Evolutionary conservation across 495 filamentous ascomycete species (phyloP).

Genomic region (Glarea lozoyensis): DNA sequence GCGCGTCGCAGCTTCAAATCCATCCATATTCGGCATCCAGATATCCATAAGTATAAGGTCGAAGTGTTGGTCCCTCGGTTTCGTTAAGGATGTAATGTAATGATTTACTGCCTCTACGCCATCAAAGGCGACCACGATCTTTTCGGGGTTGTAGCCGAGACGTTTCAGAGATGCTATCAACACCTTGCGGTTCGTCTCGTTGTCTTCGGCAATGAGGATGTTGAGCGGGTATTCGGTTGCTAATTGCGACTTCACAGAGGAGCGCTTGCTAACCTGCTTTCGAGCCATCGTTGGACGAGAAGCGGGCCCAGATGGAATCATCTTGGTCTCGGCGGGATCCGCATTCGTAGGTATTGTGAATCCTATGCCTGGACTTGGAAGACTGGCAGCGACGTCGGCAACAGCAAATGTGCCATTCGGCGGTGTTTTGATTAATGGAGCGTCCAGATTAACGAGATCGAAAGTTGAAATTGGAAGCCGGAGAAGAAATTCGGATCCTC

Average conservation of each 20-base stretch:
- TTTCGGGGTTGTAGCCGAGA: slow-evolving; percentile 50
- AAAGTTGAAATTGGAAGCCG: slow-evolving; percentile 41
- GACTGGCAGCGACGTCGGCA: no score
- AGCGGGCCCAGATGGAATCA: neutral
- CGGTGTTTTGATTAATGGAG: slow-evolving; percentile 13
- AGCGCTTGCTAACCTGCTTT: slow-evolving; percentile 20
- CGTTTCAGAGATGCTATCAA: slow-evolving; percentile 61
- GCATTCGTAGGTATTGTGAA: neutral
- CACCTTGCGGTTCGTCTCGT: slow-evolving; percentile 69
- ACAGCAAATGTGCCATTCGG: neutral
- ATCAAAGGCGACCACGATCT: slow-evolving; percentile 60
- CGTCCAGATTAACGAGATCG: slow-evolving; percentile 2
- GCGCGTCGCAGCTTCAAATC: slow-evolving; percentile 60
- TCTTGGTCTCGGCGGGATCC: neutral
- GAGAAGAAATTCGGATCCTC: slow-evolving; percentile 69
- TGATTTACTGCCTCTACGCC: slow-evolving; percentile 63
- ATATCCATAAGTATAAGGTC: slow-evolving; percentile 74
- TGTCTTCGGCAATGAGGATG: slow-evolving; percentile 73
- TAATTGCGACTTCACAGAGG: slow-evolving; percentile 31
- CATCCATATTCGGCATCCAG: slow-evolving; percentile 83
- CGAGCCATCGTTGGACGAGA: neutral
- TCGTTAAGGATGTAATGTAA: slow-evolving; percentile 32
- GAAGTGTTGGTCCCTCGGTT: slow-evolving; percentile 30
- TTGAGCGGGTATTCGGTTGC: slow-evolving; percentile 54
- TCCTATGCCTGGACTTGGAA: no score